Evolutionary conservation across 1,139 yeast genomes (phyloP), one percentile per base, ranked within the genome.

Genomic region (Eremothecium cymbalariae): DNA sequence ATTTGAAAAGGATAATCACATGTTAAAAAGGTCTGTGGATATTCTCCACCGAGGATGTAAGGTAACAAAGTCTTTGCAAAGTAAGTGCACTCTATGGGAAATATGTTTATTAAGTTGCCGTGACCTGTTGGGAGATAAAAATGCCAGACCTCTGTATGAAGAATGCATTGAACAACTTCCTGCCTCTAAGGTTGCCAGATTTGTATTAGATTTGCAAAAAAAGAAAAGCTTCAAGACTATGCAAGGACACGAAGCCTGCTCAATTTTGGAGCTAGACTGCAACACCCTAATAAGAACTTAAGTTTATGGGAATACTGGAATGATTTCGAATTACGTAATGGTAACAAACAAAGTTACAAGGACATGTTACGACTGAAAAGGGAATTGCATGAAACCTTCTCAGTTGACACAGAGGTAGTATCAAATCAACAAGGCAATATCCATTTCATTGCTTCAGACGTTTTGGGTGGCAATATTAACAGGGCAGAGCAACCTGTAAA

Each of bases 331-430:
- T 55, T 83, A 25, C 65, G 70, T 13, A 50, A 72, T 53, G 96
- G 96, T 2, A 64, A 70, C 42, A 94, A 82, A 48, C 67, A 65
- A 2, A 72, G 82, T 0, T 85, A 72, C 56, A 85, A 81, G 47
- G 80, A 77, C 11, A 80, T 85, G 88, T 57, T 86, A 15, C 64
- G 79, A 31, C 63, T 68, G 46, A 82, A 77, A 53, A 65, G 88
- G 33, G 63, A 69, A 31, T 64, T 68, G n/a, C 64, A 58, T 25
- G 65, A 62, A 3, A 59, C 61, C 37, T 61, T 64, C 52, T 53
- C 52, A 25, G 54, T 62, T 2, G 65, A 65, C 37, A 52, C 63
- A 12, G 60, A 57, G 25, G 38, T 43, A 6, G 46, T 51, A 11
- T 57, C 58, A 25, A 52, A 56, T 30, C 48, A 51, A 2, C 51